A percentile compares a stretch with the other conserved stretches of the same genome.
Evolutionary conservation across 2,329 filamentous ascomycete species (phyloP).

Genomic region (Neofusicoccum parvum): DNA sequence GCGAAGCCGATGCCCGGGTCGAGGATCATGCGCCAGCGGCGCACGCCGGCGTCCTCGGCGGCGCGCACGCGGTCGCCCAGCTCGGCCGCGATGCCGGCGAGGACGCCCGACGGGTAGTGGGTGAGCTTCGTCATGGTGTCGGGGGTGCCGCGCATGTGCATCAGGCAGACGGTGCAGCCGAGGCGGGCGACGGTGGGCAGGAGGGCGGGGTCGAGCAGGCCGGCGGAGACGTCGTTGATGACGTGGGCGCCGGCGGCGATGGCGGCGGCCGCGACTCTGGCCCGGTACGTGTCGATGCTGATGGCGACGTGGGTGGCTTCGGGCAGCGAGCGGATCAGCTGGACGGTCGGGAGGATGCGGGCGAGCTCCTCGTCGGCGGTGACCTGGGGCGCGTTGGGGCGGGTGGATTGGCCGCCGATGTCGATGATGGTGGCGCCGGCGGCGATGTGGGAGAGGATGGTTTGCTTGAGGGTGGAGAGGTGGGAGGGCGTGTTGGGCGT

Average conservation of each 20-base stretch:
- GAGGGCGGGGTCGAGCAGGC: constrained; percentile 78
- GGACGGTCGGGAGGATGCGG: constrained; percentile 78
- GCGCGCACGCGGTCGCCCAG: constrained; percentile 69
- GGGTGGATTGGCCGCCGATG: constrained; percentile 89
- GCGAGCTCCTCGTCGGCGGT: constrained; percentile 72
- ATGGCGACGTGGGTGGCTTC: constrained; percentile 68
- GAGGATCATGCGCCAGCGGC: constrained; percentile 91
- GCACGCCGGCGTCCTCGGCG: constrained; percentile 79
- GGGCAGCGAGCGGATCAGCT: constrained; percentile 68
- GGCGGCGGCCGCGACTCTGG: constrained; percentile 75
- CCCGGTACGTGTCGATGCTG: constrained; percentile 91
- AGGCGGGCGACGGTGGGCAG: constrained; percentile 75
- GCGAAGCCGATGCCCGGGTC: constrained; percentile 95
- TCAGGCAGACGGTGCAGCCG: constrained; percentile 72
- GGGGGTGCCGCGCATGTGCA: constrained; percentile 92
- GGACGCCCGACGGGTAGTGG: constrained; percentile 69
- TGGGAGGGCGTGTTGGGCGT: constrained; percentile 38
- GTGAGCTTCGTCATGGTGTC: constrained; percentile 74
- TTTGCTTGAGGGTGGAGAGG: constrained; percentile 54
- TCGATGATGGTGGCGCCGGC: constrained; percentile 84
- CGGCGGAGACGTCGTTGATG: constrained; percentile 92
- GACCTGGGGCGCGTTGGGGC: constrained; percentile 72
- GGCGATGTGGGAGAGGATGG: constrained; percentile 63
- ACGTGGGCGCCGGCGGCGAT: constrained; percentile 82
- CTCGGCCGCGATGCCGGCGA: constrained; percentile 67